Conservation (phyloP, 345 rosid genomes). For the Camelina neglecta region DNA sequence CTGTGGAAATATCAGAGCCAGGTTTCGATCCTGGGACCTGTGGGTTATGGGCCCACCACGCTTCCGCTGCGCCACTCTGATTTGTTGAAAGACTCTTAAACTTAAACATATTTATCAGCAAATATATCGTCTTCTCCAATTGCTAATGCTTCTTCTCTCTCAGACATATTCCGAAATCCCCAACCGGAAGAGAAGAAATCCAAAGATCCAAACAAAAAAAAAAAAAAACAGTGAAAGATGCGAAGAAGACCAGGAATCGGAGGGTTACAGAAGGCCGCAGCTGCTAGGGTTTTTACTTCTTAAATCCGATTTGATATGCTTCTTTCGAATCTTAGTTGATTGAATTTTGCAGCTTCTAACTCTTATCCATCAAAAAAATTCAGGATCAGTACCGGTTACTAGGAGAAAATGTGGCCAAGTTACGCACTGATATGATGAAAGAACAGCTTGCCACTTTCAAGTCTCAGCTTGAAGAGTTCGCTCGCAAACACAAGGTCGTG, state of each 20-base stretch:
- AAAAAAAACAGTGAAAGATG: constrained; percentile 45
- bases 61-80: constrained; percentile 79
- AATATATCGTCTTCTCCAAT: not conserved
- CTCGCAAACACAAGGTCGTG: constrained; percentile 88
- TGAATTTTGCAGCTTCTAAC: not conserved
- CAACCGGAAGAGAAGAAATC: not conserved
- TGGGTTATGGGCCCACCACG: constrained; percentile 80
- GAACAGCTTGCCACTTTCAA: constrained; percentile 93
- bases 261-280: constrained; percentile 86
- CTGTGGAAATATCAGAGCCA: constrained; percentile 47
- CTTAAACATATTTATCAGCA: no score
- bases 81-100: not conserved
- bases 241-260: constrained; percentile 92
- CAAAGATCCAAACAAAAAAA: not conserved
- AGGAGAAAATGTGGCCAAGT: constrained; percentile 91
- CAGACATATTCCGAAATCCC: not conserved
- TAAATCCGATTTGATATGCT: constrained; percentile 4
- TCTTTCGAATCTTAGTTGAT: not conserved
- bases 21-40: constrained; percentile 89
- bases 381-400: constrained; percentile 81
- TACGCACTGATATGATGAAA: constrained; percentile 89
- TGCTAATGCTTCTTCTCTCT: not conserved
- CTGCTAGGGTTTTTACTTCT: constrained; percentile 66
- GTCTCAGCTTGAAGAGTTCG: constrained; percentile 88
- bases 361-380: not conserved